Conservation (phyloP, 2,329 filamentous ascomycete species). For the Truncatella angustata region DNA sequence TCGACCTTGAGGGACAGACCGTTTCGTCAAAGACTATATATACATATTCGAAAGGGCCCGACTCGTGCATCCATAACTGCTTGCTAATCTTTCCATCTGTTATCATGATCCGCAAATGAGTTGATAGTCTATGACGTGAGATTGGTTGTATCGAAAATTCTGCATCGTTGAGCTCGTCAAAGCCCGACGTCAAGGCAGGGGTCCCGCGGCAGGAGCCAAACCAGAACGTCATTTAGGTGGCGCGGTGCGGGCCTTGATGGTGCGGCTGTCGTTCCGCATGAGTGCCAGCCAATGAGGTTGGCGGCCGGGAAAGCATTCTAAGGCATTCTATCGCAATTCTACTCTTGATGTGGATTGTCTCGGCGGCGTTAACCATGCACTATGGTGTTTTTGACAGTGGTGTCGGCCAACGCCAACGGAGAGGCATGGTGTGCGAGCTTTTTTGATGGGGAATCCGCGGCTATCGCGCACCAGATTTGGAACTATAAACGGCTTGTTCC, state of each 20-base stretch:
- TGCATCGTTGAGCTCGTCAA: background rate
- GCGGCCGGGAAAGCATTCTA: background rate
- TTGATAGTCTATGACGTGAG: background rate
- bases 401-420: too few species aligned
- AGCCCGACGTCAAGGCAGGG: background rate
- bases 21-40: too few species aligned
- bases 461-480: too few species aligned
- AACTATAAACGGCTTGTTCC: too few species aligned
- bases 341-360: too few species aligned
- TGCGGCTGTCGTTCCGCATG: conserved; percentile 4
- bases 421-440: too few species aligned
- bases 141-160: background rate
- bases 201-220: background rate
- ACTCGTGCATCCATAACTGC: background rate
- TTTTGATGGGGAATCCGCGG: too few species aligned
- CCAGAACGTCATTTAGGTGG: background rate
- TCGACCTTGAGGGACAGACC: too few species aligned
- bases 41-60: background rate
- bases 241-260: background rate
- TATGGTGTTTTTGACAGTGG: too few species aligned
- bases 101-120: background rate
- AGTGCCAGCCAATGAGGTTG: background rate
- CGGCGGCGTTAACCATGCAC: too few species aligned
- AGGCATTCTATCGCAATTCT: too few species aligned
- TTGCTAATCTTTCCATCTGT: background rate